phyloP scores from a whole-genome alignment of 805 yeast species.

The Metschnikowia kunwiensis region DNA sequence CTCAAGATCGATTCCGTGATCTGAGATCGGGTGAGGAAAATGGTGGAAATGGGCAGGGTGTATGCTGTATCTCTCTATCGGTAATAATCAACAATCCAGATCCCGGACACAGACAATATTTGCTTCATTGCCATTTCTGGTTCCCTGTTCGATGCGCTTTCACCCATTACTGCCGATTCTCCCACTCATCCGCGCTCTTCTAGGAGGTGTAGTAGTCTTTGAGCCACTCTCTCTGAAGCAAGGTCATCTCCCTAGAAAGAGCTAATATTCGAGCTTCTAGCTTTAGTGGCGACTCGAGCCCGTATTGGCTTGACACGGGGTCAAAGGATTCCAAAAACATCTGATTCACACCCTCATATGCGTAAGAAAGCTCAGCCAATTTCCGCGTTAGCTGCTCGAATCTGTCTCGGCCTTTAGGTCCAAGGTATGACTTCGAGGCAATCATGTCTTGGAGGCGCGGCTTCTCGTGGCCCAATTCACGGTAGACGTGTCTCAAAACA shows the following conservation, averaged over 20 bases:
- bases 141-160: no score
- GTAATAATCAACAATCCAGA: no score
- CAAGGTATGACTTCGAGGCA: not conserved
- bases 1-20: no score
- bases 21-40: no score
- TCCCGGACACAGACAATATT: no score
- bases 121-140: no score
- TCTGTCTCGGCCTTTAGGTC: not conserved
- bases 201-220: not conserved
- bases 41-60: no score
- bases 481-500: constrained; percentile 1
- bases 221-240: not conserved
- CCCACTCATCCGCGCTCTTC: not conserved
- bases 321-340: not conserved
- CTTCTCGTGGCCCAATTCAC: not conserved
- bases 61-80: no score
- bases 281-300: not conserved
- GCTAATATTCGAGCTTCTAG: not conserved
- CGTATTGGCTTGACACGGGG: not conserved
- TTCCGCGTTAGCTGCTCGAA: not conserved
- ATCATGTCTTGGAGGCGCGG: not conserved
- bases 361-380: not conserved
- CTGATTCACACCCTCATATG: not conserved
- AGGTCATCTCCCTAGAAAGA: not conserved
- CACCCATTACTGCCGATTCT: no score